These are phyloP conservation scores for Epichloe sp. DNA, from an alignment of 2,329 filamentous ascomycete genomes.

Conservation along the genomic window DNA sequence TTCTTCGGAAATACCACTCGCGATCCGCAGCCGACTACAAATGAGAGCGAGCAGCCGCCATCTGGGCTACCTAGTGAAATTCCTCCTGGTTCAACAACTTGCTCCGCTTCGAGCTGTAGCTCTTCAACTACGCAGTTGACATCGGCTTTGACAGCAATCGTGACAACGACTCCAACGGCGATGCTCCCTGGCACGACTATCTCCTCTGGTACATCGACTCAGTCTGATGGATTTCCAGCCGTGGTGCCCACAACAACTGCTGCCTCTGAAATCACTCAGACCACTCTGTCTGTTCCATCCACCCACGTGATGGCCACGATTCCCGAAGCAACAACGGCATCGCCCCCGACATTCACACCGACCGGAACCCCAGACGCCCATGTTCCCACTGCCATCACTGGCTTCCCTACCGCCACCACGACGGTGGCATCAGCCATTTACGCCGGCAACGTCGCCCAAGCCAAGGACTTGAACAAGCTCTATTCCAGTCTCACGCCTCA, in stretches of 20 bases:
- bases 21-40: neutral
- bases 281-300: neutral
- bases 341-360: conserved; percentile 8
- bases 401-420: conserved; percentile 23
- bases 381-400: conserved; percentile 29
- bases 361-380: conserved; percentile 24
- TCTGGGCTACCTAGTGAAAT: neutral
- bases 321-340: neutral
- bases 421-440: conserved; percentile 29
- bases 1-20: neutral
- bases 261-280: neutral
- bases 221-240: neutral
- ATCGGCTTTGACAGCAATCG: neutral
- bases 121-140: neutral
- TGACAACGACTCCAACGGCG: neutral
- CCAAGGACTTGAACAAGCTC: conserved; percentile 32
- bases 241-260: neutral
- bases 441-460: conserved; percentile 31
- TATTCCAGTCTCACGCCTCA: conserved; percentile 30
- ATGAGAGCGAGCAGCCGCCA: neutral
- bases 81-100: neutral
- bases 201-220: neutral
- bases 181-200: neutral
- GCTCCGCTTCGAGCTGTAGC: neutral
- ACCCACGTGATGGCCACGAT: neutral